Evolutionary conservation across 345 rosid species (phyloP), one percentile per base, ranked within the genome.

Genomic region (Linum trigynum): DNA sequence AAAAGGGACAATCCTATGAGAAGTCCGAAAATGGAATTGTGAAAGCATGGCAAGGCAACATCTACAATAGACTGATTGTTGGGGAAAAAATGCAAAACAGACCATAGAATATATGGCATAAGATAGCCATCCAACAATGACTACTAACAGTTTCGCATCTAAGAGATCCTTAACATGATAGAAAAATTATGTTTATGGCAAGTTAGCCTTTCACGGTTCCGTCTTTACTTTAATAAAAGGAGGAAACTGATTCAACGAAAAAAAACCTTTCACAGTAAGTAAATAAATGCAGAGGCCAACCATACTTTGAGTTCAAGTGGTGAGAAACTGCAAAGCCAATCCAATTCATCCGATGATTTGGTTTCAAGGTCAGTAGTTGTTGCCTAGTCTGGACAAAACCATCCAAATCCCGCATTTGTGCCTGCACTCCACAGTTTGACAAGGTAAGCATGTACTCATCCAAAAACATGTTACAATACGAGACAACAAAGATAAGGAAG

Each of bases 321-420:
- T 95, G 96, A 71, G 99, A 82, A 75, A 95, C 99, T 38, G 97
- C 91, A 85, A 95, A 95, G 60, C 99, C 99, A 73, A 95, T 95
- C 99, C 99, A 95, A 71, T 95, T 95, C 98, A 91, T 87, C 66
- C 98, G 96, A 65, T 89, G 99, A 80, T 91, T 95, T 68, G 99
- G 97, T 74, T 95, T 95, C 75, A 95, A 71, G 63, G 91, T 84
- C 75, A 94, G 76, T 67, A 95, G 97, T 76, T 85, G 94, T 59
- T 87, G 99, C 70, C 99, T 87, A 61, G 99, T 95, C 82, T 91
- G 94, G 69, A 95, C 97, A 81, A 95, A 95, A 48, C 97, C 98
- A 2, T 87, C 63, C 80, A 91, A 81, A 81, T 95, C 99, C 61
- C 99, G 92, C 98, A 91, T 95, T 83, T 95, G 99, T 69, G 99